phyloP scores from a whole-genome alignment of 805 yeast species.

The Barnettozyma populi region DNA sequence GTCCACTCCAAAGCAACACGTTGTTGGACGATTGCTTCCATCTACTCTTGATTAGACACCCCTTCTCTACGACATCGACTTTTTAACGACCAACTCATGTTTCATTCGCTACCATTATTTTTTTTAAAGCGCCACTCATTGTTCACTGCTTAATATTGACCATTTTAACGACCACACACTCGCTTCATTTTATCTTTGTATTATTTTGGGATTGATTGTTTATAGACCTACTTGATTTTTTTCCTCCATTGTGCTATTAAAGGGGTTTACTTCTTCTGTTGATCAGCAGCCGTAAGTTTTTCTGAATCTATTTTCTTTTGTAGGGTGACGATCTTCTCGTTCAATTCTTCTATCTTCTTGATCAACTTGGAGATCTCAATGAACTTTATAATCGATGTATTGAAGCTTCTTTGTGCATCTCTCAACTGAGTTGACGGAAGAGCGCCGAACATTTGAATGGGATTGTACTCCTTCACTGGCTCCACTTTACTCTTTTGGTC shows the following conservation, averaged over 20 bases:
- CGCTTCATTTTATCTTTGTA: neutral
- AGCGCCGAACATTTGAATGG: constrained; percentile 43
- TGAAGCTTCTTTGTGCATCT: constrained; percentile 34
- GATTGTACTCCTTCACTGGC: constrained; percentile 24
- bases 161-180: neutral
- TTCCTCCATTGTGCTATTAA: neutral
- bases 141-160: neutral
- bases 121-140: neutral
- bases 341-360: neutral
- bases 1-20: constrained; percentile 12
- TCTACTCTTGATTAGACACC: constrained; percentile 3
- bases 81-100: constrained; percentile 5
- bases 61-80: neutral
- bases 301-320: neutral
- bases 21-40: constrained; percentile 8
- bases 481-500: neutral
- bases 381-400: constrained; percentile 23
- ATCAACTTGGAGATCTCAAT: constrained; percentile 3
- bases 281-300: no score
- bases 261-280: neutral
- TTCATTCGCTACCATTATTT: neutral
- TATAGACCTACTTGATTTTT: neutral
- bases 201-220: neutral
- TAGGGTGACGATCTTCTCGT: neutral
- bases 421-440: constrained; percentile 39